Percentiles rank a stretch among this genome's conserved stretches.
Conservation (phyloP, 441 rosid species). For the Eutrema salsugineum region DNA sequence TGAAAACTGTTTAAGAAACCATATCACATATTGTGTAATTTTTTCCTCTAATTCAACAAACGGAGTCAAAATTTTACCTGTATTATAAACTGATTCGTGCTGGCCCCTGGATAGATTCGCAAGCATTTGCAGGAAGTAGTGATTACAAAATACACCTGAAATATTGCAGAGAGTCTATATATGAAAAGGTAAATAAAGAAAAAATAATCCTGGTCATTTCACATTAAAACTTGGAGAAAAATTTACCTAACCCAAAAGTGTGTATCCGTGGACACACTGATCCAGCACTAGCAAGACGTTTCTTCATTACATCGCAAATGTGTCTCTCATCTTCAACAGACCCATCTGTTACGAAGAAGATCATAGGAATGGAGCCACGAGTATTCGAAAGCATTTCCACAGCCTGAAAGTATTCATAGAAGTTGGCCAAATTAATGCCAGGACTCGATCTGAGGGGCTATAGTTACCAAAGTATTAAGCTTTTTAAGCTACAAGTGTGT, state of each 20-base stretch:
- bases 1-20: not conserved
- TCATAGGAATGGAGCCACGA: constrained; percentile 56
- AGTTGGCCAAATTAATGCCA: not conserved
- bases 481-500: constrained; percentile 1
- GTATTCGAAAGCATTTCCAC: constrained; percentile 66
- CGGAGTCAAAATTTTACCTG: constrained; percentile 16
- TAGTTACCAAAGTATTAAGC: not conserved
- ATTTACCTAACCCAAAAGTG: constrained; percentile 88
- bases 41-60: not conserved
- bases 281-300: constrained; percentile 44
- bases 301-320: constrained; percentile 67
- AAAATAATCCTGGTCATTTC: not conserved
- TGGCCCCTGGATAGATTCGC: constrained; percentile 70
- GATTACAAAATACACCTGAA: constrained; percentile 92
- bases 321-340: constrained; percentile 78
- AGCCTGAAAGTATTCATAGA: constrained; percentile 54
- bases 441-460: not conserved
- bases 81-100: constrained; percentile 58
- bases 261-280: constrained; percentile 63
- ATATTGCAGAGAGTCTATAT: constrained; percentile 1
- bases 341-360: constrained; percentile 78
- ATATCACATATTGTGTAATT: not conserved
- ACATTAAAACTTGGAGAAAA: constrained; percentile 1
- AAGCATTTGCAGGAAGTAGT: constrained; percentile 83
- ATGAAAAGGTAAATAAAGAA: not conserved